A percentile compares a stretch with the other conserved stretches of the same genome.
phyloP scores from a whole-genome alignment of 176 grass and related monocot species.

The Bonia amplexicaulis region DNA sequence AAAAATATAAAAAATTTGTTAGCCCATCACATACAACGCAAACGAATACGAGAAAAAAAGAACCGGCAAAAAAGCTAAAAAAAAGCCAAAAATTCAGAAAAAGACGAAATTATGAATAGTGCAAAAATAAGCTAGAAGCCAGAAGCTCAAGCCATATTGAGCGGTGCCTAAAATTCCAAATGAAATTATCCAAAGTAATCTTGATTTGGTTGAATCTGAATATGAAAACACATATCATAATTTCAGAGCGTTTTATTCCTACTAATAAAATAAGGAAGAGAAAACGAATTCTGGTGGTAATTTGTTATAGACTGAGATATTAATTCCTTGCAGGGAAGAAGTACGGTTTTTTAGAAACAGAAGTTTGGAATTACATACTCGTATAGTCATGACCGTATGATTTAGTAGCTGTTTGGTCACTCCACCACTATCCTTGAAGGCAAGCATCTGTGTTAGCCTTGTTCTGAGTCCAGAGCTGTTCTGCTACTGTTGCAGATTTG shows the following conservation, averaged over 20 bases:
- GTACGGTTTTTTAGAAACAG: background rate
- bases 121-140: no score
- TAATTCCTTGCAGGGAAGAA: background rate
- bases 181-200: background rate
- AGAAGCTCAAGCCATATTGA: no score
- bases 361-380: background rate
- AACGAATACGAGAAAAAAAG: no score
- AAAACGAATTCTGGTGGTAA: background rate
- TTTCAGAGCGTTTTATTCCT: background rate
- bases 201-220: background rate
- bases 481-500: background rate
- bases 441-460: background rate
- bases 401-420: background rate
- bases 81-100: no score
- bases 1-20: no score
- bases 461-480: background rate
- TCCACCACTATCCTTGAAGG: background rate
- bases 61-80: no score
- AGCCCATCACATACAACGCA: no score
- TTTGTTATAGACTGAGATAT: background rate
- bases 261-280: background rate
- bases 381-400: background rate
- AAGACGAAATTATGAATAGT: no score
- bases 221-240: no score
- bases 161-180: background rate